Evolutionary conservation across 805 yeast species (phyloP).

Genomic region (Komagataella pseudopastoris): DNA sequence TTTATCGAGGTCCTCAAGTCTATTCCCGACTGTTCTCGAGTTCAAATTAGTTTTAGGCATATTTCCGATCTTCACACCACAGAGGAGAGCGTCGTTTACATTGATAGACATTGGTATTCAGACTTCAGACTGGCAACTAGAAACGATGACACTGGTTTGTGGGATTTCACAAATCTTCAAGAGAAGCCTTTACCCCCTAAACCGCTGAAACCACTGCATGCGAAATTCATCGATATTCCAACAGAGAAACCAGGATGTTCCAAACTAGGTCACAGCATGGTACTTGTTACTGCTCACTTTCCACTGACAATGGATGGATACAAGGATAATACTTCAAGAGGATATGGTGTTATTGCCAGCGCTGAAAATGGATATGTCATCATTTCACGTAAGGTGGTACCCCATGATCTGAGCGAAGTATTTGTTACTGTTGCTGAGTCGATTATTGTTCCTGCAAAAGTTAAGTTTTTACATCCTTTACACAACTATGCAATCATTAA

Average conservation of each 20-base stretch:
- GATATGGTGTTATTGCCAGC: slow-evolving; percentile 74
- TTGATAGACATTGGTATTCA: slow-evolving; percentile 80
- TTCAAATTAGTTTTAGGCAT: slow-evolving; percentile 62
- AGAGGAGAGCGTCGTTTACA: slow-evolving; percentile 45
- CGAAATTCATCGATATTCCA: slow-evolving; percentile 60
- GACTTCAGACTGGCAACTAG: slow-evolving; percentile 56
- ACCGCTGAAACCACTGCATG: slow-evolving; percentile 40
- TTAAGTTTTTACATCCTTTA: slow-evolving; percentile 76
- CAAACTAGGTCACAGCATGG: slow-evolving; percentile 52
- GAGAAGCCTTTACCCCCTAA: slow-evolving; percentile 51
- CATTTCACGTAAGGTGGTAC: slow-evolving; percentile 66
- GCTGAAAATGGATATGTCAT: slow-evolving; percentile 68
- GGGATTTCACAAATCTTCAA: slow-evolving; percentile 40
- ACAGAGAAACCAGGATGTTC: slow-evolving; percentile 40
- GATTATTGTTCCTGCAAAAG: slow-evolving; percentile 64
- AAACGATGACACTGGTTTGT: slow-evolving; percentile 39
- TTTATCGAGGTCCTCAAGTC: slow-evolving; percentile 66
- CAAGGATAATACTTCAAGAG: slow-evolving; percentile 44
- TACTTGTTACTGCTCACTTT: slow-evolving; percentile 47
- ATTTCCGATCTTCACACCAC: slow-evolving; percentile 72
- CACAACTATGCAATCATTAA: slow-evolving; percentile 75
- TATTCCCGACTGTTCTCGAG: slow-evolving; percentile 66
- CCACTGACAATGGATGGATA: slow-evolving; percentile 71
- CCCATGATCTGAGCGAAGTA: slow-evolving; percentile 72
- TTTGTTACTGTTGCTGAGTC: slow-evolving; percentile 77